phyloP scores from a whole-genome alignment of 1,284 basidiomycete species.

The Tilletiaria anomala region DNA sequence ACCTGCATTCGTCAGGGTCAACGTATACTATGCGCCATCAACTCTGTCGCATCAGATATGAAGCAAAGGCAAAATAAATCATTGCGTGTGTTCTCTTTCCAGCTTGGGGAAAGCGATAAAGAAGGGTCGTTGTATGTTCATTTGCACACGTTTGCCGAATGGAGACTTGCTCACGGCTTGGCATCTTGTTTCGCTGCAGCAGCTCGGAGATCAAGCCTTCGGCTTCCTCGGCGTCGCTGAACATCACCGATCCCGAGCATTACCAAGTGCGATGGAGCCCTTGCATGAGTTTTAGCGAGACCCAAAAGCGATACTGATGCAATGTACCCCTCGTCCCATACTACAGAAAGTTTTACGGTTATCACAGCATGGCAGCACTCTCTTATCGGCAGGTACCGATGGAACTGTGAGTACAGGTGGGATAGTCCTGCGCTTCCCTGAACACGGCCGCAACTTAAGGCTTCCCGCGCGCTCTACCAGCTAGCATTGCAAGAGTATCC shows the following conservation, averaged over 20 bases:
- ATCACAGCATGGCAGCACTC: conserved; percentile 22
- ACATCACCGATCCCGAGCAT: conserved; percentile 21
- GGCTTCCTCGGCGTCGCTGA: conserved; percentile 10
- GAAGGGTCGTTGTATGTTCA: background rate
- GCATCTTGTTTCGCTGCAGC: no score
- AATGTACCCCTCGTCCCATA: background rate
- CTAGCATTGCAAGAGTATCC: no score
- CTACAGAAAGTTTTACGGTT: conserved; percentile 14
- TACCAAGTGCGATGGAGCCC: conserved; percentile 7
- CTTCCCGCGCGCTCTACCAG: no score
- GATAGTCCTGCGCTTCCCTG: no score
- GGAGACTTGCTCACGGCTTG: background rate
- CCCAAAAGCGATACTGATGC: no score
- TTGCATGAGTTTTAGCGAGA: background rate
- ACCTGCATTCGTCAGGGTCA: background rate
- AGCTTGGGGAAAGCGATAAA: conserved; percentile 1
- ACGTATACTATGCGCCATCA: conserved; percentile 28
- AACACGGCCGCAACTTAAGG: no score
- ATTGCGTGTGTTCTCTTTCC: conserved; percentile 22
- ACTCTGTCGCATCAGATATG: conserved; percentile 13
- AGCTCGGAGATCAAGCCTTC: conserved; percentile 6
- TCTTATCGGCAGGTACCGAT: conserved; percentile 26
- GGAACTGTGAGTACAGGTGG: conserved; percentile 10
- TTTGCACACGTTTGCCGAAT: background rate
- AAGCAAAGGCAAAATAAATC: conserved; percentile 16